Evolutionary conservation across 805 yeast genomes (phyloP).

Genomic region (Saturnispora dispora): DNA sequence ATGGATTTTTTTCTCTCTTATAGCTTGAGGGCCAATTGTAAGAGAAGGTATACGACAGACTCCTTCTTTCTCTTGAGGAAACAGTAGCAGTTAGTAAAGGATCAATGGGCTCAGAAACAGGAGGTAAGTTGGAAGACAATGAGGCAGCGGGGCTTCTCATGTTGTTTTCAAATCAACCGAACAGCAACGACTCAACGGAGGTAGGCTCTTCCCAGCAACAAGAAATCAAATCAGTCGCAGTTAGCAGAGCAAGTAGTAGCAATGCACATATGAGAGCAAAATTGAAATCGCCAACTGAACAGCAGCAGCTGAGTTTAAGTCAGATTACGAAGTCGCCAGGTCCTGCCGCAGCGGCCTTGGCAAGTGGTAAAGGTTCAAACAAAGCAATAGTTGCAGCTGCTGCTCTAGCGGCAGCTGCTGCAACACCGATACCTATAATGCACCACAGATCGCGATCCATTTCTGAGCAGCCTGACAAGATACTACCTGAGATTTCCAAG

Average conservation of each 20-base stretch:
- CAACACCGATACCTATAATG: conserved; percentile 52
- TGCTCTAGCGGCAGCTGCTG: conserved; percentile 76
- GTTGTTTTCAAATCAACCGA: conserved; percentile 30
- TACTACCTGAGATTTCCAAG: not conserved
- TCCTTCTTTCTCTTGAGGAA: not conserved
- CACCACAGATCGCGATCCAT: not conserved
- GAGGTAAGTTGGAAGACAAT: conserved; percentile 21
- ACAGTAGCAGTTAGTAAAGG: not conserved
- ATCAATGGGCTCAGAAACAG: not conserved
- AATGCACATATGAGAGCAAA: not conserved
- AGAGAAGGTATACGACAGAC: not conserved
- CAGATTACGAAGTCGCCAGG: conserved; percentile 29
- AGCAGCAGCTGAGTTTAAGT: conserved; percentile 2
- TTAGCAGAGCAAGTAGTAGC: not conserved
- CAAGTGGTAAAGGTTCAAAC: conserved; percentile 24
- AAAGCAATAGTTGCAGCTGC: conserved; percentile 74
- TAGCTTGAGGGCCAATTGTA: not conserved
- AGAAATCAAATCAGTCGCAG: not conserved
- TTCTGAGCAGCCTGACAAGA: conserved; percentile 1
- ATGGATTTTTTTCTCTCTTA: not conserved
- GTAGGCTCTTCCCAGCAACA: not conserved
- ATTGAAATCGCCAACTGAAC: not conserved
- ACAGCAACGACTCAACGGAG: conserved; percentile 4
- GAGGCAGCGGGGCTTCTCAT: conserved; percentile 34
- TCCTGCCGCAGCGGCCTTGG: conserved; percentile 31